Percentiles rank a stretch among this genome's conserved stretches.
phyloP scores from a whole-genome alignment of 768 basidiomycete genomes.

The Kwoniella sp. region DNA sequence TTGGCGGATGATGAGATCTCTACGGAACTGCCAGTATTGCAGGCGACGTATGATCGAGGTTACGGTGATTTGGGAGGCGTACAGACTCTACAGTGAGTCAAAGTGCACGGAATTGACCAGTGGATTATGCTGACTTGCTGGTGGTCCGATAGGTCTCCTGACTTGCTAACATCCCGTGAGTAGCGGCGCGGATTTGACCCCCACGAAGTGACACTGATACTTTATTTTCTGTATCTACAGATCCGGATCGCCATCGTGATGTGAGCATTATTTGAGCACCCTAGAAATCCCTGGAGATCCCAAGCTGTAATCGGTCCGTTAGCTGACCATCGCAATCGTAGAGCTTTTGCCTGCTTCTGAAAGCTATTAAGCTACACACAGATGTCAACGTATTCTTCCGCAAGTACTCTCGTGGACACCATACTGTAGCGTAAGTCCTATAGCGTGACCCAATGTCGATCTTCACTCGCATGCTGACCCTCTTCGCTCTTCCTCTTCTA shows the following conservation, averaged over 20 bases:
- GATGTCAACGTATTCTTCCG: slow-evolving; percentile 40
- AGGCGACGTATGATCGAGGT: slow-evolving; percentile 32
- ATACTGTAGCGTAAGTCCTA: slow-evolving; percentile 29
- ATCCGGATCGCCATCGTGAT: slow-evolving; percentile 39
- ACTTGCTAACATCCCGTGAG: slow-evolving; percentile 23
- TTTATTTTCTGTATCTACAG: neutral
- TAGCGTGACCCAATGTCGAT: neutral
- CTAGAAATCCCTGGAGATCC: too few species aligned
- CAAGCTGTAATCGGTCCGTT: neutral
- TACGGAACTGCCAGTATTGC: slow-evolving; percentile 41
- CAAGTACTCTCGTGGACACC: slow-evolving; percentile 30
- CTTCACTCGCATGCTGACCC: neutral
- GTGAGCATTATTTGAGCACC: slow-evolving; percentile 29
- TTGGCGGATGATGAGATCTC: slow-evolving; percentile 45
- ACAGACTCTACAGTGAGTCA: slow-evolving; percentile 37
- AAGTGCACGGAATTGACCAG: neutral
- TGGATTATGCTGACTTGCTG: neutral
- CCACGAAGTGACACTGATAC: neutral
- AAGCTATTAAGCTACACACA: slow-evolving; percentile 36
- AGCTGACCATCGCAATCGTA: neutral
- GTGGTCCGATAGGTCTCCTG: slow-evolving; percentile 14
- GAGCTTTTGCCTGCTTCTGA: slow-evolving; percentile 36
- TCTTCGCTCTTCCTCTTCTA: neutral
- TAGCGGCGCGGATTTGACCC: neutral
- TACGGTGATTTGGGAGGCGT: slow-evolving; percentile 28